Evolutionary conservation across 805 yeast species (phyloP).

Genomic region (Novakomyces olei): DNA sequence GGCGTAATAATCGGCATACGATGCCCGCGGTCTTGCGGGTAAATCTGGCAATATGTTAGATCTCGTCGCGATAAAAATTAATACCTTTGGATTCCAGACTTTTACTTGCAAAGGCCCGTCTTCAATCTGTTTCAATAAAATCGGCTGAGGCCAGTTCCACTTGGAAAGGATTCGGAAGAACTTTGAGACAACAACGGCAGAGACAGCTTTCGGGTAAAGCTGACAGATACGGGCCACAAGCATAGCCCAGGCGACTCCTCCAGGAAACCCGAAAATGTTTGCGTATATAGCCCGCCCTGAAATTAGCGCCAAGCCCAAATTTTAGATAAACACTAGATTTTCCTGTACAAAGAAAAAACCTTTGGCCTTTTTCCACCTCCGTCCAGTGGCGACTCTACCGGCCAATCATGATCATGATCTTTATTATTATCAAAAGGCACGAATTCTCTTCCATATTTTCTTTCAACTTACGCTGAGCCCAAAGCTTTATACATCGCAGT

Average conservation of each 20-base stretch:
- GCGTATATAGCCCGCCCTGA: conserved; percentile 89
- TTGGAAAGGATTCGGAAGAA: conserved; percentile 67
- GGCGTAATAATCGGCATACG: conserved; percentile 97
- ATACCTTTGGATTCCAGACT: conserved; percentile 89
- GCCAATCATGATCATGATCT: too few species aligned
- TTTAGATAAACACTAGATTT: too few species aligned
- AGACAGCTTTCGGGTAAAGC: conserved; percentile 83
- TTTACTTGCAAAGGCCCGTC: conserved; percentile 93
- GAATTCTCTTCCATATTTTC: too few species aligned
- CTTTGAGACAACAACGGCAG: conserved; percentile 74
- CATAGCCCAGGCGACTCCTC: conserved; percentile 99
- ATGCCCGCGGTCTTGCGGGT: conserved; percentile 74
- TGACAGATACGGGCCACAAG: conserved; percentile 95
- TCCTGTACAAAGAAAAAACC: too few species aligned
- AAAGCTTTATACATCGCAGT: conserved; percentile 71
- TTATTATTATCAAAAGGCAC: too few species aligned
- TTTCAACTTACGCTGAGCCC: conserved; percentile 68
- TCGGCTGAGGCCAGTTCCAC: conserved; percentile 99
- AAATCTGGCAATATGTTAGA: too few species aligned
- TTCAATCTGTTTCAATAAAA: conserved; percentile 71
- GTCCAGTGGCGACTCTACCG: too few species aligned
- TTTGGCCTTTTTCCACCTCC: too few species aligned
- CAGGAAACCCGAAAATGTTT: conserved; percentile 91
- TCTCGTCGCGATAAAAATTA: too few species aligned
- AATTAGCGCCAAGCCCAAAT: conserved; percentile 5